Evolutionary conservation across 371 early-diverging fungal species (phyloP), one percentile per base, ranked within the genome.

Genomic region (Lichtheimia corymbifera): DNA sequence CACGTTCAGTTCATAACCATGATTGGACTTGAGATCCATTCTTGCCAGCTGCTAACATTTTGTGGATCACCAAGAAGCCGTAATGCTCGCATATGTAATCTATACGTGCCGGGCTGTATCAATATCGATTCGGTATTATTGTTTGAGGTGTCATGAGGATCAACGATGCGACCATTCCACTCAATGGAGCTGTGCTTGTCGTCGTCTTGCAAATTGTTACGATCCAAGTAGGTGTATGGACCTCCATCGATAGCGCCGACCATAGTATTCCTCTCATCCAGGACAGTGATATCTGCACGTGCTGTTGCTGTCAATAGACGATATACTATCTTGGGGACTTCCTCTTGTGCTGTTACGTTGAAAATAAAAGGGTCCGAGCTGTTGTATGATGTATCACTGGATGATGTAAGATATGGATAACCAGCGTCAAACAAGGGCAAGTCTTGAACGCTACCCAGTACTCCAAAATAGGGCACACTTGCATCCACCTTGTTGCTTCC

Each of bases 401-500:
- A 55, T 1, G 63, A 43, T 9, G 70, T 63, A 30, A 76, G 20
- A 28, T 65, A 76, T 27, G 75, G 78, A 50, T 50, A 74, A 0
- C 67, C 71, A 27, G 62, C 27, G 56, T 79, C 79, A 52, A 75
- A 76, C 0, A 79, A 27, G 5, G 79, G 76, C 2, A 79, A 65
- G 13, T 78, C 72, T 45, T 57, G 55, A 64, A 83, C 61, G 25
- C 73, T 71, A 14, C 87, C 88, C 30, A 79, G 65, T 5, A 86
- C 61, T 35, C 87, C 88, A 55, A 81, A 72, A 61, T 87, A 88
- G 13, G 88, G 88, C 7, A 88, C 59, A 14, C 72, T 67, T 15
- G 65, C 73, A 47, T 76, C 53, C 45, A 66, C 52, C 51, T 63
- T 40, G 64, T 41, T 30, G 3, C 53, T 58, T 11, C 58, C 50